Evolutionary conservation across 163 green algal genomes (phyloP).

Genomic region (Chlorella variabilis): DNA sequence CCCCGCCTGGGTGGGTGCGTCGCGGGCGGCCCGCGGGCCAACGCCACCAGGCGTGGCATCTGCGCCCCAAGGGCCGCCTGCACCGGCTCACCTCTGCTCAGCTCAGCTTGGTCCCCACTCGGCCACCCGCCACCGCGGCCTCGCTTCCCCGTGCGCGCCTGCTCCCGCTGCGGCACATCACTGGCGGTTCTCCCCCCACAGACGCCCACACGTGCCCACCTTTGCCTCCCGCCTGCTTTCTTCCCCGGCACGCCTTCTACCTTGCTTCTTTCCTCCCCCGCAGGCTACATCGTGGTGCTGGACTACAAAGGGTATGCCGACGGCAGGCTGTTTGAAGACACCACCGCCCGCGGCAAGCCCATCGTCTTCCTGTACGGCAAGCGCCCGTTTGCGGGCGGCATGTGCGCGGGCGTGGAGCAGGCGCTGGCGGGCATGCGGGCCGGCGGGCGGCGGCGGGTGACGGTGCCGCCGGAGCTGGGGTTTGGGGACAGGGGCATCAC

Average conservation of each 20-base stretch:
- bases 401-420: constrained; percentile 76
- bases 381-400: constrained; percentile 75
- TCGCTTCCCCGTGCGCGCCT: too few species aligned
- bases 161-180: too few species aligned
- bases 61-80: too few species aligned
- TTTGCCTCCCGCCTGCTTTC: too few species aligned
- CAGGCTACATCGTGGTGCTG: constrained; percentile 77
- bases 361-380: constrained; percentile 77
- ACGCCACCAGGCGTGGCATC: too few species aligned
- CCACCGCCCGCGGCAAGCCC: constrained; percentile 68
- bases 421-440: constrained; percentile 76
- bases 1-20: not conserved
- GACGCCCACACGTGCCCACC: too few species aligned
- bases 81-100: too few species aligned
- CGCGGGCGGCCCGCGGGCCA: too few species aligned
- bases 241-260: too few species aligned
- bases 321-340: constrained; percentile 80
- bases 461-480: constrained; percentile 69
- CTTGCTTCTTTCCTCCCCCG: not conserved
- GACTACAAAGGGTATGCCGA: constrained; percentile 63
- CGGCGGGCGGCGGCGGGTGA: constrained; percentile 67
- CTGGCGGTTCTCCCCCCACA: too few species aligned
- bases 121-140: too few species aligned
- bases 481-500: constrained; percentile 75
- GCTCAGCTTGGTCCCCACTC: too few species aligned